phyloP scores from a whole-genome alignment of 371 early-diverging fungal genomes.

The Circinella minor region DNA sequence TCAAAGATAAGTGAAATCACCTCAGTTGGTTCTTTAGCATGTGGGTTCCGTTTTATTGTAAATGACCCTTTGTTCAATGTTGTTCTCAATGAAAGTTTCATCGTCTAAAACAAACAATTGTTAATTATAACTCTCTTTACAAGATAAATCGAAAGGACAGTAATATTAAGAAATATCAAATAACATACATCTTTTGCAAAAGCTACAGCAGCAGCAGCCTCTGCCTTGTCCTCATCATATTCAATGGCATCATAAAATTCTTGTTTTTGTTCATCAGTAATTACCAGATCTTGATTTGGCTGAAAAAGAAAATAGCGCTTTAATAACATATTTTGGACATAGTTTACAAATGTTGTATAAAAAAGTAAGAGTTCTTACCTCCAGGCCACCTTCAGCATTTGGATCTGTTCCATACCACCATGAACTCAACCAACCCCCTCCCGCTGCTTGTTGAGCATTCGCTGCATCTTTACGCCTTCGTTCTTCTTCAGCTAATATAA shows the following conservation, averaged over 20 bases:
- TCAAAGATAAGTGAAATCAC: conserved; percentile 73
- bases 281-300: conserved; percentile 45
- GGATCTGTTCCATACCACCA: conserved; percentile 65
- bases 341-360: neutral
- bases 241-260: conserved; percentile 95
- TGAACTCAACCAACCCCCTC: conserved; percentile 62
- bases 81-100: conserved; percentile 70
- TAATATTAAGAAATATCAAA: neutral
- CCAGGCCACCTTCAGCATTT: conserved; percentile 12
- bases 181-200: conserved; percentile 76
- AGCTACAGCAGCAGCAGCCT: conserved; percentile 65
- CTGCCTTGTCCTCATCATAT: conserved; percentile 83
- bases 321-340: neutral
- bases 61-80: conserved; percentile 87
- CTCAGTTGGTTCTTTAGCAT: conserved; percentile 55
- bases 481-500: conserved; percentile 40
- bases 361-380: conserved; percentile 9
- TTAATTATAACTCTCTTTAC: neutral
- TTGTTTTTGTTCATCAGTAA: conserved; percentile 80
- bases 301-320: neutral
- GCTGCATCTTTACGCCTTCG: conserved; percentile 34
- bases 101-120: conserved; percentile 39
- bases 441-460: conserved; percentile 24
- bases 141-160: neutral
- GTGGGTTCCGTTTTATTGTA: conserved; percentile 74